Conservation (phyloP, 2,329 filamentous ascomycete genomes). For the Xylariaceae sp. region DNA sequence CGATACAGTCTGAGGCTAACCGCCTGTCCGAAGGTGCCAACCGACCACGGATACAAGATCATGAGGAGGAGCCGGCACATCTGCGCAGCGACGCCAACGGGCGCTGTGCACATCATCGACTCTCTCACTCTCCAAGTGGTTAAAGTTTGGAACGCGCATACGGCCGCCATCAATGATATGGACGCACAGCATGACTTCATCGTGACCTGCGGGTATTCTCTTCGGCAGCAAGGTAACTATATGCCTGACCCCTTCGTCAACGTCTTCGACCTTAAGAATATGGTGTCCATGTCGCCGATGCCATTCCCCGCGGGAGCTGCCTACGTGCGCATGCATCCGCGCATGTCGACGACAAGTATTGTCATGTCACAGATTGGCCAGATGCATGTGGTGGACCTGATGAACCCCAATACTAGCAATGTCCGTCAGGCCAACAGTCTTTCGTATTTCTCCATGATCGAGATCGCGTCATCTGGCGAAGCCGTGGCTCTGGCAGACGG, state of each 20-base stretch:
- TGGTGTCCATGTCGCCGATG: slow-evolving; percentile 83
- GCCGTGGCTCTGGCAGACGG: slow-evolving; percentile 77
- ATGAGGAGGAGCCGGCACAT: slow-evolving; percentile 92
- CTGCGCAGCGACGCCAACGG: slow-evolving; percentile 81
- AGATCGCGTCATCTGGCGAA: slow-evolving; percentile 84
- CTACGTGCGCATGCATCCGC: slow-evolving; percentile 93
- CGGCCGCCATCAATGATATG: slow-evolving; percentile 89
- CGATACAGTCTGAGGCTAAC: neutral
- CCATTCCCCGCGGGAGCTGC: slow-evolving; percentile 90
- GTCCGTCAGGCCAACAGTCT: slow-evolving; percentile 78
- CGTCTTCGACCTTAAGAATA: slow-evolving; percentile 90
- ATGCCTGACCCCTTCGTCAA: slow-evolving; percentile 92
- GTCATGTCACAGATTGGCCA: slow-evolving; percentile 89
- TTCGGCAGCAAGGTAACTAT: slow-evolving; percentile 71
- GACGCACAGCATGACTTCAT: slow-evolving; percentile 94
- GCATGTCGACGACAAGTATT: slow-evolving; percentile 91
- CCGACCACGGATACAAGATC: slow-evolving; percentile 76
- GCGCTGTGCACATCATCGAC: slow-evolving; percentile 82
- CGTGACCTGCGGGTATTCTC: slow-evolving; percentile 89
- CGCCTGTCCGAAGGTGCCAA: slow-evolving; percentile 50
- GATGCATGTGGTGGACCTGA: slow-evolving; percentile 91
- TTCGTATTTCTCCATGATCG: slow-evolving; percentile 71
- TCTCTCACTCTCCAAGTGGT: slow-evolving; percentile 71
- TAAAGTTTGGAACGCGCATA: slow-evolving; percentile 88
- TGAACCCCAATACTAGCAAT: slow-evolving; percentile 86